Base-by-base conservation (phyloP, 2,329 filamentous ascomycete genomes). In the Colletotrichum chrysophilum region DNA sequence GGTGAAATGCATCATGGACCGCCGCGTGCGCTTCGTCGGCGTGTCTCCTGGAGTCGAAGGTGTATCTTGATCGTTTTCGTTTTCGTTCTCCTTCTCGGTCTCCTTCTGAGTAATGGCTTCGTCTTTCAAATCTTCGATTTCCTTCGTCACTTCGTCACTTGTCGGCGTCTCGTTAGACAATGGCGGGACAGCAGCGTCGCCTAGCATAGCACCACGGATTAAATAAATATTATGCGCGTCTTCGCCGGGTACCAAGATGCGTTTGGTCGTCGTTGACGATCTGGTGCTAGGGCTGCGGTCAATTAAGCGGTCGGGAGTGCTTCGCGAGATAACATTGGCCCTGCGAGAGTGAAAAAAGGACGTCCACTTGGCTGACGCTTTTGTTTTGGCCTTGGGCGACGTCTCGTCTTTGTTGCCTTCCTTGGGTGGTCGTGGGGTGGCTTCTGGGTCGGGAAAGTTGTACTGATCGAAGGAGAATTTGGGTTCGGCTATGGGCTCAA, bases 1-100 rank as follows among this genome's bases (percentile, higher is more conserved):
- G 75, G 87, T 86, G 75, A 93, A 91, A 70, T 91, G 90, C 86
- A 91, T 89, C 18, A 91, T 84, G 18, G 91, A 92, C 74, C 89
- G 87, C 70, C 86, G 87, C 14, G 89, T 84, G 66, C 82, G 85
- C 78, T 87, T 88, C 9, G 86, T 84, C 3, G 87, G 86, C 3
- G 86, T 86, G 32, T 82, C 82, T 48, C 87, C 85, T 3, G 82
- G 80, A 3, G 84, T 79, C 74, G 80, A 71, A 16, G 76, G 60
- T n/a, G 68, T 58, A 14, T 77, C 75, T 52, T 52, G 43, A 21
- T 76, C 32, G 60, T 48, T 43, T 34, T 72, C 61, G 18, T 34
- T 21, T 30, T 70, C 70, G 55, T 56, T 30, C 32, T 65, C 66
- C 14, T 28, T 38, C 18, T 62, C 61, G 10, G 36, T 21, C 64